Evolutionary conservation across 805 yeast species (phyloP), one percentile per base, ranked within the genome.

Genomic region (Metschnikowia anglica): DNA sequence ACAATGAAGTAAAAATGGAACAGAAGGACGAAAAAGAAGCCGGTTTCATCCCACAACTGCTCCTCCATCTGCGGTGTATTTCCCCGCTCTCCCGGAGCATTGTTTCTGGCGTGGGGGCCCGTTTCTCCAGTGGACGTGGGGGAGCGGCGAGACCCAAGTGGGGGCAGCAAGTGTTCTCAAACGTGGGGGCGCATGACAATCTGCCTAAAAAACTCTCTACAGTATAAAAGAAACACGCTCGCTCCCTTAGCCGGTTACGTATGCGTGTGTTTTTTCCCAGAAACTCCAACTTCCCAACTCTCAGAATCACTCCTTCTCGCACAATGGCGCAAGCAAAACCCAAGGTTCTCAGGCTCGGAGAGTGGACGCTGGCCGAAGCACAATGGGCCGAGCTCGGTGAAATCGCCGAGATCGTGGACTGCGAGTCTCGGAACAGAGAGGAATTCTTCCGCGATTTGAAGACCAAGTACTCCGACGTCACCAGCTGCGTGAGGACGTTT

Each of bases 401-500:
- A 24, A 39, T 51, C 25, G 74, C 70, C 11, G 65, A 67, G n/a
- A 64, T 70, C 12, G 51, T 70, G 21, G 59, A 57, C 17, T 63
- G 72, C 48, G 61, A 63, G 13, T 68, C 74, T 17, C 39, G 49
- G 16, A 54, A 52, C 46, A 54, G 76, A 48, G 60, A 56, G 15
- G 72, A 72, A 53, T 75, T 76, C 48, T 51, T 75, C 46, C 16
- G 47, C 24, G 79, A 74, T 48, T 62, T 74, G 54, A 59, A 67
- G 44, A 58, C 62, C 3, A 75, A 74, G 55, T 76, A 76, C 56
- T 55, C 58, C 32, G 75, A 71, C 34, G 56, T 74, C 25, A 63
- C 64, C 26, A 63, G 62, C 32, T 70, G 74, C 41, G 65, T 68
- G 37, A 70, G 89, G 50, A 80, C 88, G 1, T 81, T 75, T 44